These are phyloP conservation scores for Phaeotremella fagi DNA, from an alignment of 768 basidiomycete species.

Conservation along the genomic window DNA sequence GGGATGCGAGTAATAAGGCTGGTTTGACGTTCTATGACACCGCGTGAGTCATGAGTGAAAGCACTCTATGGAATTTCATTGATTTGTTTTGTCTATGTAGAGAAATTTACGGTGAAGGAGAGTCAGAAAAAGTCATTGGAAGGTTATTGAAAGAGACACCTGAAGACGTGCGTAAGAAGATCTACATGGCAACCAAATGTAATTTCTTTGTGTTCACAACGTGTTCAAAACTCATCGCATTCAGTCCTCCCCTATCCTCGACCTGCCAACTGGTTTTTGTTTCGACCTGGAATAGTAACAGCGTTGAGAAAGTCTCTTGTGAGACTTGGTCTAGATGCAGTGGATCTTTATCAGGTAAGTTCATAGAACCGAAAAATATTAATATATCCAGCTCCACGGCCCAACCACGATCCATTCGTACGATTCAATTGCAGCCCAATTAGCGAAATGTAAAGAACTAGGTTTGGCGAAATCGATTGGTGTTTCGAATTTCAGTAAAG, in stretches of 20 bases:
- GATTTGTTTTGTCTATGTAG: slow-evolving; percentile 5
- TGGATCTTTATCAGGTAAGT: slow-evolving; percentile 42
- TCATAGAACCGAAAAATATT: neutral
- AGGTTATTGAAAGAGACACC: slow-evolving; percentile 37
- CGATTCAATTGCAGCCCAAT: slow-evolving; percentile 30
- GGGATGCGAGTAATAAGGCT: slow-evolving; percentile 27
- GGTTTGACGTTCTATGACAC: slow-evolving; percentile 47
- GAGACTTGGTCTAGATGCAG: slow-evolving; percentile 32
- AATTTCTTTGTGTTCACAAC: slow-evolving; percentile 5
- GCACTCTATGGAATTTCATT: neutral
- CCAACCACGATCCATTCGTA: slow-evolving; percentile 32
- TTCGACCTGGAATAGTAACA: slow-evolving; percentile 37
- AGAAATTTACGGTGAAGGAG: slow-evolving; percentile 43
- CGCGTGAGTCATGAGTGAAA: slow-evolving; percentile 32
- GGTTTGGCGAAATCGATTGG: slow-evolving; percentile 44
- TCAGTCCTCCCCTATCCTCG: slow-evolving; percentile 33
- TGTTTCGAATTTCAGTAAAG: slow-evolving; percentile 42
- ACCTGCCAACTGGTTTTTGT: slow-evolving; percentile 33
- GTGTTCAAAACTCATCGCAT: neutral
- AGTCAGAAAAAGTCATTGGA: slow-evolving; percentile 43
- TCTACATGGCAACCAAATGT: slow-evolving; percentile 47
- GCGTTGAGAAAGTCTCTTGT: slow-evolving; percentile 25
- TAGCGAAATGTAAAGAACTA: slow-evolving; percentile 41
- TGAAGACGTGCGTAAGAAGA: slow-evolving; percentile 28
- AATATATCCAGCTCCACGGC: slow-evolving; percentile 30